phyloP scores from a whole-genome alignment of 441 rosid genomes.

The Erysimum pusillum region DNA sequence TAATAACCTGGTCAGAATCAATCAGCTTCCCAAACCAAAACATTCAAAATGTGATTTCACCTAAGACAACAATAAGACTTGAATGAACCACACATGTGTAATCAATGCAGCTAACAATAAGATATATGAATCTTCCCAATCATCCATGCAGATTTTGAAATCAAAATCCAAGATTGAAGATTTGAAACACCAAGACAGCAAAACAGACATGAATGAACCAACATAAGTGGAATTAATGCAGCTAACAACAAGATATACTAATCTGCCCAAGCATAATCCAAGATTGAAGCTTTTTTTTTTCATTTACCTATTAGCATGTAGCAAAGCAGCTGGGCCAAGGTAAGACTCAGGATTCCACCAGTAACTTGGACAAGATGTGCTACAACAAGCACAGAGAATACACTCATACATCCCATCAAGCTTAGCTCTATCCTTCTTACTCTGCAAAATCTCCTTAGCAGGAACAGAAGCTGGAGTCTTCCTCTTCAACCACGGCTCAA shows the following conservation, averaged over 20 bases:
- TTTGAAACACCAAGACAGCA: too few species aligned
- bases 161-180: neutral
- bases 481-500: constrained; percentile 99
- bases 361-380: constrained; percentile 96
- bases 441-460: constrained; percentile 89
- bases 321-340: constrained; percentile 95
- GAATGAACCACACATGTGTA: neutral
- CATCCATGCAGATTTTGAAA: too few species aligned
- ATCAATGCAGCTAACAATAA: neutral
- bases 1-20: neutral
- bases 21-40: constrained; percentile 7
- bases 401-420: constrained; percentile 99
- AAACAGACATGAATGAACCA: too few species aligned
- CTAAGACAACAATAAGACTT: neutral
- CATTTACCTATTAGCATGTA: constrained; percentile 87
- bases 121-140: neutral
- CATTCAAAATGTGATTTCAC: neutral
- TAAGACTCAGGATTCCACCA: constrained; percentile 99
- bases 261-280: too few species aligned
- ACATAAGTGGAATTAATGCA: too few species aligned
- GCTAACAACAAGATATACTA: too few species aligned
- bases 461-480: constrained; percentile 69
- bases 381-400: constrained; percentile 92
- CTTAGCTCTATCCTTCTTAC: constrained; percentile 88
- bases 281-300: too few species aligned